Evolutionary conservation across 176 grass and related monocot genomes (phyloP).

Genomic region (Hordeum vulgare): DNA sequence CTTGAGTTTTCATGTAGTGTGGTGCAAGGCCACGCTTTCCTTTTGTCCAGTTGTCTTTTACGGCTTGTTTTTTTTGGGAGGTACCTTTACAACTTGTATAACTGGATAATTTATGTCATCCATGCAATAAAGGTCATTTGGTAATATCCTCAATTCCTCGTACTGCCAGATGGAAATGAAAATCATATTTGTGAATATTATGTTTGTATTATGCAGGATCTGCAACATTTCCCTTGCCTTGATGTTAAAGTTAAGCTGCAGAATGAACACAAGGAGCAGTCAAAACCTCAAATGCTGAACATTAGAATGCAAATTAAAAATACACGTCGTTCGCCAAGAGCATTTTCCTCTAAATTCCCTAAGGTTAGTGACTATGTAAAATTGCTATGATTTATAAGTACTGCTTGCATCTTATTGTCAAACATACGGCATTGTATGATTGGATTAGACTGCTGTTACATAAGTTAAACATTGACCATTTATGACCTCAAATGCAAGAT

Average conservation of each 20-base stretch:
- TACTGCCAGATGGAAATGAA: neutral
- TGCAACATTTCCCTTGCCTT: conserved; percentile 71
- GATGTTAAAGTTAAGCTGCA: conserved; percentile 67
- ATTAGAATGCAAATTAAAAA: conserved; percentile 71
- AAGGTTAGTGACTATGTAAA: conserved; percentile 54
- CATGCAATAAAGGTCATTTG: neutral
- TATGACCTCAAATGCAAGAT: neutral
- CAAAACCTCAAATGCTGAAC: conserved; percentile 50
- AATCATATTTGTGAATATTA: conserved; percentile 10
- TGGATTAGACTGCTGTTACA: neutral
- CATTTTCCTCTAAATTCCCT: conserved; percentile 83
- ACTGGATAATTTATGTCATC: conserved; percentile 12
- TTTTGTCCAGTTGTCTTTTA: neutral
- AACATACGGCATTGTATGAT: neutral
- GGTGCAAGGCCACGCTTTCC: neutral
- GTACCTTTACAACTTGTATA: neutral
- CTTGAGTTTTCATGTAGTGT: neutral
- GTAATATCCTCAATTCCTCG: neutral
- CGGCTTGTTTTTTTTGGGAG: neutral
- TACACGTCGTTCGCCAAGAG: conserved; percentile 53
- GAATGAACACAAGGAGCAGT: conserved; percentile 32
- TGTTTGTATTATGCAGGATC: conserved; percentile 53
- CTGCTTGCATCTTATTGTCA: conserved; percentile 11
- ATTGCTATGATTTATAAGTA: neutral
- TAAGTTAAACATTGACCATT: neutral